Conservation (phyloP, 495 filamentous ascomycete genomes). For the Chaetomidium leptoderma region DNA sequence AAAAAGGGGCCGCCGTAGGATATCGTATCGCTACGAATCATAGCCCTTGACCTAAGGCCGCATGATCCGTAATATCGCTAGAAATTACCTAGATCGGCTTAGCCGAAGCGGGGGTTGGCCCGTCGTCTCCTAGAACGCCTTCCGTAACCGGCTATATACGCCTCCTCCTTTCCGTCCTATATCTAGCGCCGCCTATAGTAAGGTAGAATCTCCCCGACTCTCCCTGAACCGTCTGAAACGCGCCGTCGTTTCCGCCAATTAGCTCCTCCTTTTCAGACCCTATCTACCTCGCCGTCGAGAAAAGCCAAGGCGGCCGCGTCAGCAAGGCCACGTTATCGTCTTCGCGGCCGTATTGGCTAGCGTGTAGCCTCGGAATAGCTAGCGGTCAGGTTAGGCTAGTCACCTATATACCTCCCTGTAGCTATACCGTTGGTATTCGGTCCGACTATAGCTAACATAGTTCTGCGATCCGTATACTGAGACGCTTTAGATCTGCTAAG, state of each 20-base stretch:
- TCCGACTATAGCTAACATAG: too few species aligned
- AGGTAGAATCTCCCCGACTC: slow-evolving; percentile 2
- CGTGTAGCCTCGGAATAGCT: slow-evolving; percentile 12
- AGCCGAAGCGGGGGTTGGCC: too few species aligned
- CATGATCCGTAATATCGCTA: slow-evolving; percentile 1
- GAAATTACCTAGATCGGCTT: slow-evolving; percentile 2
- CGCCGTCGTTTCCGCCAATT: slow-evolving; percentile 6
- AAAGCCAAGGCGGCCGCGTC: slow-evolving; percentile 14
- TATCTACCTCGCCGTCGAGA: slow-evolving; percentile 18
- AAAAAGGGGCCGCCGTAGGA: slow-evolving; percentile 17
- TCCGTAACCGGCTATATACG: slow-evolving; percentile 9
- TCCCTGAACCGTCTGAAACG: slow-evolving; percentile 1
- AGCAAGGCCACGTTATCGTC: slow-evolving; percentile 18
- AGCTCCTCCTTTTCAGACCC: slow-evolving; percentile 8
- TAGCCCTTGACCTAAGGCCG: slow-evolving; percentile 1
- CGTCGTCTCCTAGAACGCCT: slow-evolving; percentile 6
- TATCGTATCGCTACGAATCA: slow-evolving; percentile 5
- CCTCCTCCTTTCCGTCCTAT: slow-evolving; percentile 14
- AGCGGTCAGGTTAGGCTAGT: slow-evolving; percentile 8
- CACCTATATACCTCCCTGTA: slow-evolving; percentile 4
- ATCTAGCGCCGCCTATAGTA: slow-evolving; percentile 13
- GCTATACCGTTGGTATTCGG: slow-evolving; percentile 11
- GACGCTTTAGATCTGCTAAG: too few species aligned
- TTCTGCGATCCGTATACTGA: slow-evolving; percentile 12
- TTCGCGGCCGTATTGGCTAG: slow-evolving; percentile 11